Base-by-base conservation (phyloP, 192 early-diverging fungal genomes). In the Dimargaris verticillata region DNA sequence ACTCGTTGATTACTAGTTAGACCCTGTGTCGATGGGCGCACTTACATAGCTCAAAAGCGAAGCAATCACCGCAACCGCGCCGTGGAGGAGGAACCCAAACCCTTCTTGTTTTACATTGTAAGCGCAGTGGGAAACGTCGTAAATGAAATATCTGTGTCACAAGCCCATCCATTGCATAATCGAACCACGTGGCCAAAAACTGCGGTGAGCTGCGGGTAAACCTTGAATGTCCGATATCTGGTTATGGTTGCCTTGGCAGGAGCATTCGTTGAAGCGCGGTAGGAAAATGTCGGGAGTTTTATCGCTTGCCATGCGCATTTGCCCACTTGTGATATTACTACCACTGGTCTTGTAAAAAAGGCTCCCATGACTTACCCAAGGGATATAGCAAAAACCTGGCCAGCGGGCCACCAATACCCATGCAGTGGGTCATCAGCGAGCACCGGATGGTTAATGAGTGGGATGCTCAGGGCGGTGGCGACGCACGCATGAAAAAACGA, bases 41-140 rank as follows among this genome's bases (percentile, higher is more conserved):
- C 70, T 63, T 60, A 64, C 70, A 53, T 70, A 75, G 22, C 59
- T 63, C 5, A 72, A 47, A 0, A 66, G 6, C 44, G 53, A 71
- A 28, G 69, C 66, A 26, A 38, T 38, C 18, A 71, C 61, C 41
- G 67, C 68, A 12, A 68, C 49, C 22, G 70, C 18, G 24, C 77
- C 77, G 63, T 79, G 77, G 46, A 79, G 18, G 3, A 75, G 68
- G 61, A 75, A 74, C 11, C 68, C 70, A 6, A 67, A 5, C 22
- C 72, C 74, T 41, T 59, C 55, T 48, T 63, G 48, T 48, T 52
- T 48, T 14, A 70, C 41, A 52, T 74, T 48, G 26, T 14, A 42
- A 11, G 67, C 28, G 2, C 43, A 64, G 3, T 70, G 44, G 42
- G 68, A 33, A 6, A 68, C 62, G 63, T 79, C 77, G 74, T 74